Conservation (phyloP, 108 stramenopile genomes). For the Nannochloropsis oceanica region DNA sequence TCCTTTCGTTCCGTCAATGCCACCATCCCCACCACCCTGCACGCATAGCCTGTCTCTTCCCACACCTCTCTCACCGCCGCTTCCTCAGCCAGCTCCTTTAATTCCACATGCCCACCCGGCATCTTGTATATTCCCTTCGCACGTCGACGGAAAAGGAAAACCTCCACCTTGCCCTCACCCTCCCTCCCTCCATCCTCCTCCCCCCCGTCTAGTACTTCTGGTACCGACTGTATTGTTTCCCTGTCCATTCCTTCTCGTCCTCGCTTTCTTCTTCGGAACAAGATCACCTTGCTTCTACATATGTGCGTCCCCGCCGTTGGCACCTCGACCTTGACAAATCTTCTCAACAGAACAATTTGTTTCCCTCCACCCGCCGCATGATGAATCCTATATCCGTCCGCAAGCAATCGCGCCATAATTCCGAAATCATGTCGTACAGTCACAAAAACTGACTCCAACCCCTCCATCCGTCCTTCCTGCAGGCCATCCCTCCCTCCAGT, state of each 20-base stretch:
- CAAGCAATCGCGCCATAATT: neutral
- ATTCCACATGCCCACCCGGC: neutral
- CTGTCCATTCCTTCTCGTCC: neutral
- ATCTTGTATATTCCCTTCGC: neutral
- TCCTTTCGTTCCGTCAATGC: neutral
- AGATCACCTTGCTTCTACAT: neutral
- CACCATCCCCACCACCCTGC: neutral
- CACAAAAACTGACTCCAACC: neutral
- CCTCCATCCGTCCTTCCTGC: neutral
- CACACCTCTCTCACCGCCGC: neutral
- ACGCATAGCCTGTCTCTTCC: neutral
- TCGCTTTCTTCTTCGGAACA: neutral
- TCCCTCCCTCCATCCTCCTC: neutral
- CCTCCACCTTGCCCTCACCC: neutral
- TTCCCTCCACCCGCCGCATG: neutral
- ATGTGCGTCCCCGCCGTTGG: neutral
- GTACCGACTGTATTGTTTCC: neutral
- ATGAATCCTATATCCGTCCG: neutral
- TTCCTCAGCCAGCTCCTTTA: neutral
- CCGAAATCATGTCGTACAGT: neutral
- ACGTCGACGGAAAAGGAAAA: neutral
- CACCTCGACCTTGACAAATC: neutral
- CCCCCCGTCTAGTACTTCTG: neutral
- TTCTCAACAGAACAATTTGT: neutral
- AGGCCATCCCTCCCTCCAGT: too few relatives aligned